Base-by-base conservation (phyloP, 2,329 filamentous ascomycete species). In the Alternaria conjuncta region DNA sequence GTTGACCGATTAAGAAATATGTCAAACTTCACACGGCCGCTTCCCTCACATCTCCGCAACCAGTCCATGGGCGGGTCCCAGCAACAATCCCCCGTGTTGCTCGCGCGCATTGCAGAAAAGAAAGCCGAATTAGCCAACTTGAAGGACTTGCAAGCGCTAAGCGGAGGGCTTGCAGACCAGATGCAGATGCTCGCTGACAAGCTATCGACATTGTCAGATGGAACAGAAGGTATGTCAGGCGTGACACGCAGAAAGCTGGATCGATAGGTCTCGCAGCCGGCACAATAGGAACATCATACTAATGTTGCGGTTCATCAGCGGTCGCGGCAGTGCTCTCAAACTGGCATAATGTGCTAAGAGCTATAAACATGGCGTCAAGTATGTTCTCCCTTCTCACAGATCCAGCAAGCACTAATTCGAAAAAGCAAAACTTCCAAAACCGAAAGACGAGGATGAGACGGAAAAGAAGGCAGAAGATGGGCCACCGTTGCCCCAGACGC, bases 361-460 rank as follows among this genome's bases (percentile, higher is more conserved):
- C 92, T 45, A 94, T 96, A 75, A 91, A 91, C 75, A 94, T 96
- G 91, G 93, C 93, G 65, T 94, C 91, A 64, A 86, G 92, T 94
- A 85, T 75, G 88, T 82, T 26, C 7, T 30, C 11, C 43, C 43
- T 36, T 30, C 46, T 15, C 12, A 55, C 6, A 32, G 58, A 25
- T 47, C 15, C 32, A 46, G 21, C 44, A 41, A 50, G n/a, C 51
- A 61, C 66, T 75, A 63, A 73, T 61, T 26, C 41, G 12, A 51
- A 23, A 20, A 45, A 94, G 91, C 87, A 60, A 92, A 92, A 84
- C 84, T 94, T 25, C 87, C 91, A 15, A 89, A 86, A 71, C 86
- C 89, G 3, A 85, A 86, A 66, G 79, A 80, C 71, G 73, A 82
- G 47, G 80, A 82, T 55, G 80, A 83, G 46, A 73, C 79, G 3